phyloP scores from a whole-genome alignment of 2,329 filamentous ascomycete genomes.

The Aureobasidium sp. region DNA sequence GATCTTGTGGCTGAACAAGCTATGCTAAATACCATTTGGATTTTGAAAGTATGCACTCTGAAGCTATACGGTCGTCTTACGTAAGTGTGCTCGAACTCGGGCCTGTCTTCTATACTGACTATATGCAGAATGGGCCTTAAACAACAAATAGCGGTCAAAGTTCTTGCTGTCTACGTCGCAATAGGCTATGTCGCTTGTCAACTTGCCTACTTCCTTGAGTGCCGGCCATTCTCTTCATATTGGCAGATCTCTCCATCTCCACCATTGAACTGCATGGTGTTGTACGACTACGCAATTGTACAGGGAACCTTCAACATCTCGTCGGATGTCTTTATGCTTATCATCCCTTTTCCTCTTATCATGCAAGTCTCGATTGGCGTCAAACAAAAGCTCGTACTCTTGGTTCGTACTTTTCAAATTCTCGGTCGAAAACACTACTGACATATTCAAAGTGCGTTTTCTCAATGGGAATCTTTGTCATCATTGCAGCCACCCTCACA shows the following conservation, averaged over 20 bases:
- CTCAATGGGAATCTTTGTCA: constrained; percentile 45
- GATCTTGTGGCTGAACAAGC: constrained; percentile 41
- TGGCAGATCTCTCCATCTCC: constrained; percentile 33
- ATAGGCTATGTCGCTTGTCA: constrained; percentile 48
- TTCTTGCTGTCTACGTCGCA: constrained; percentile 43
- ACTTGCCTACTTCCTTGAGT: constrained; percentile 48
- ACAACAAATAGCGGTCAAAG: constrained; percentile 43
- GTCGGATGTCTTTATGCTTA: constrained; percentile 54
- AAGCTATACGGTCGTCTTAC: constrained; percentile 48
- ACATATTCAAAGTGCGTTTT: constrained; percentile 33
- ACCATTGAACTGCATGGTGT: constrained; percentile 22
- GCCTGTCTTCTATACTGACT: not conserved
- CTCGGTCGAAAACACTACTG: not conserved
- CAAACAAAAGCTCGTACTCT: constrained; percentile 49
- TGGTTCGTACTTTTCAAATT: constrained; percentile 20
- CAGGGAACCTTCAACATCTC: constrained; percentile 55
- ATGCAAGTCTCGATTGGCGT: constrained; percentile 43
- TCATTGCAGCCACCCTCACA: constrained; percentile 40
- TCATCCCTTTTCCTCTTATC: constrained; percentile 51
- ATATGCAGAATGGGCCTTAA: not conserved
- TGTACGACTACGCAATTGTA: constrained; percentile 49
- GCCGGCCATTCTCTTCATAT: constrained; percentile 50
- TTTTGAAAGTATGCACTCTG: constrained; percentile 51
- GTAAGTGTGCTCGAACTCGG: not conserved
- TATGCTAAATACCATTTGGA: constrained; percentile 54